phyloP scores from a whole-genome alignment of 2,329 filamentous ascomycete species.

The Cladosporium sp. region DNA sequence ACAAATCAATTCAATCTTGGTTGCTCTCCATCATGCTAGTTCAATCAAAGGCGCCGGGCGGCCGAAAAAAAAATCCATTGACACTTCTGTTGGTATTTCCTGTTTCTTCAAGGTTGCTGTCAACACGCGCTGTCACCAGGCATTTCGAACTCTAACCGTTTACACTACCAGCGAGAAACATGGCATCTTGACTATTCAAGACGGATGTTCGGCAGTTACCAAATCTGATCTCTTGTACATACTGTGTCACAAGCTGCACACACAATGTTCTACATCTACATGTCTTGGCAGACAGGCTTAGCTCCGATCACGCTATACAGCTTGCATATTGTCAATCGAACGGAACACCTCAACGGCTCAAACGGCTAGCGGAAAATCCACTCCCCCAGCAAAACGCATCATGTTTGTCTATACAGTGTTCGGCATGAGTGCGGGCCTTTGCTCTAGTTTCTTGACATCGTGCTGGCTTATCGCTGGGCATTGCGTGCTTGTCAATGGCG shows the following conservation, averaged over 20 bases:
- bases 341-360: neutral
- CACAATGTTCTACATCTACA: neutral
- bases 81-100: neutral
- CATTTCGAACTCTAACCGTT: neutral
- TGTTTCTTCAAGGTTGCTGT: neutral
- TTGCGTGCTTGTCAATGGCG: conserved; percentile 1
- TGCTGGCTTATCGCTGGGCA: neutral
- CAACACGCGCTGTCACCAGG: neutral
- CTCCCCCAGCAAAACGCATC: neutral
- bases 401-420: neutral
- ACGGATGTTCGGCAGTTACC: no score
- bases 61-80: no score
- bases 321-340: conserved; percentile 9
- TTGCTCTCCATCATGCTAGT: no score
- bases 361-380: neutral
- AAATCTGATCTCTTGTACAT: neutral
- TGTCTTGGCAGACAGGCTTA: neutral
- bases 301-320: conserved; percentile 11
- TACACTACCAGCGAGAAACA: neutral
- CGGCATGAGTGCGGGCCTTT: neutral
- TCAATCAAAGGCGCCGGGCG: no score
- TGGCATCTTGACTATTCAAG: fast-evolving
- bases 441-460: neutral
- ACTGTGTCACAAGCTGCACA: neutral
- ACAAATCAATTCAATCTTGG: neutral